Base-by-base conservation (phyloP, 2,329 filamentous ascomycete genomes). In the Trichophyton verrucosum region DNA sequence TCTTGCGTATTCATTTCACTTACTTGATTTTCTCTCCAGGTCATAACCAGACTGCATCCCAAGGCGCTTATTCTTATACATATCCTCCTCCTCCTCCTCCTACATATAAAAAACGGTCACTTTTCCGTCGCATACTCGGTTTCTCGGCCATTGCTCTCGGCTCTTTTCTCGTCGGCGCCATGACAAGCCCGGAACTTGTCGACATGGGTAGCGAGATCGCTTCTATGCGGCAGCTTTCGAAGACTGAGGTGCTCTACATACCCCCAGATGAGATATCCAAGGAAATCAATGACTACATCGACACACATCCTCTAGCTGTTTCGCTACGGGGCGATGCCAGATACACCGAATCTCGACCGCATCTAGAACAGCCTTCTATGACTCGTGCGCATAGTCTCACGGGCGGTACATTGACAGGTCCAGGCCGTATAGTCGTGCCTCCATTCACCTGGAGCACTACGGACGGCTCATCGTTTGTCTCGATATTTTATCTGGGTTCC, bases 331-430 rank as follows among this genome's bases (percentile, higher is more conserved):
- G 75, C 17, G 80, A 88, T 67, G 78, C 84, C 0, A 81, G 82
- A 27, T 87, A 86, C 73, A 81, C 78, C 38, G 91, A 95, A 73
- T 86, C 87, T 38, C 83, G 94, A 46, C 92, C 92, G 9, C 90
- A 96, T 71, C 78, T 96, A 71, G 94, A 91, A 74, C 87, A 96
- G 69, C 91, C 92, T 0, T 77, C 80, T 27, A 74, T 80, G 2
- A 81, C 90, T 72, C 84, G 88, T 44, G 74, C 76, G 2, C 85
- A 89, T 71, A 95, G 86, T 73, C 80, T 99, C 59, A 97, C 91
- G 0, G 89, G 82, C 36, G 89, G 89, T 3, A 88, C 88, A 11
- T 79, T 99, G 11, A 72, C 87, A 17, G 91, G 91, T 0, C 81
- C 86, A 0, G 84, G 85, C 36, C 87, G 84, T 72, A 84, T 99